A percentile compares a stretch with the other conserved stretches of the same genome.
Evolutionary conservation across 2,329 filamentous ascomycete genomes (phyloP).

Genomic region (Curvularia sp.): DNA sequence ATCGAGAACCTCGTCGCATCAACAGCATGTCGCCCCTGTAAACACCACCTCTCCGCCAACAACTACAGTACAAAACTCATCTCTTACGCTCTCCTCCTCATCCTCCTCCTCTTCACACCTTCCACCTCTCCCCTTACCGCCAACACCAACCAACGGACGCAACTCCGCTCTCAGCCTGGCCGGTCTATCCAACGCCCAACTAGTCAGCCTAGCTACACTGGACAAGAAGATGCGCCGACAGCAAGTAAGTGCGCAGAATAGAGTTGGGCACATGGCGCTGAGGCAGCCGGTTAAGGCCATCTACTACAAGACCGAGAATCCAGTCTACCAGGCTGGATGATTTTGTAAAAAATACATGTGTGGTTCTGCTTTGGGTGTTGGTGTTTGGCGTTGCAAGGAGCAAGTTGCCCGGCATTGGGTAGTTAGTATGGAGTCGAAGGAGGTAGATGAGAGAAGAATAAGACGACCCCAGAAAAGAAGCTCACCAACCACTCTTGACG

Average conservation of each 20-base stretch:
- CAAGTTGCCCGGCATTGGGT: not conserved
- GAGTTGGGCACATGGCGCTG: not conserved
- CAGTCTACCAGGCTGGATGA: conserved; percentile 15
- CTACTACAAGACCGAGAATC: conserved; percentile 16
- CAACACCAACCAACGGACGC: not conserved
- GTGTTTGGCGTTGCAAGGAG: not conserved
- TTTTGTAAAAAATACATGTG: not conserved
- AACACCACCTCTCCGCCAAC: not conserved
- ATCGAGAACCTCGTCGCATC: not conserved
- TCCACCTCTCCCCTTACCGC: not conserved
- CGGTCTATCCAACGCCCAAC: not conserved
- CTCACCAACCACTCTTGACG: not conserved
- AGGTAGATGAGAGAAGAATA: not conserved
- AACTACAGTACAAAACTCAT: not conserved
- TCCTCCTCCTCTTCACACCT: not conserved
- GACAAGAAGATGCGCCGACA: conserved; percentile 11
- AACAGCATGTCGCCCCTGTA: not conserved
- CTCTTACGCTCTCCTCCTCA: not conserved
- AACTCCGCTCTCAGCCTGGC: not conserved
- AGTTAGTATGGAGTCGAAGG: not conserved
- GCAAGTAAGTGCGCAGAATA: conserved; percentile 3
- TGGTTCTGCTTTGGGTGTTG: not conserved
- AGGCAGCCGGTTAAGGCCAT: conserved; percentile 7
- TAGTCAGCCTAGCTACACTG: conserved; percentile 1
- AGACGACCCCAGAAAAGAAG: not conserved